Evolutionary conservation across 176 grass and related monocot genomes (phyloP).

Genomic region (Oryza meyeriana): DNA sequence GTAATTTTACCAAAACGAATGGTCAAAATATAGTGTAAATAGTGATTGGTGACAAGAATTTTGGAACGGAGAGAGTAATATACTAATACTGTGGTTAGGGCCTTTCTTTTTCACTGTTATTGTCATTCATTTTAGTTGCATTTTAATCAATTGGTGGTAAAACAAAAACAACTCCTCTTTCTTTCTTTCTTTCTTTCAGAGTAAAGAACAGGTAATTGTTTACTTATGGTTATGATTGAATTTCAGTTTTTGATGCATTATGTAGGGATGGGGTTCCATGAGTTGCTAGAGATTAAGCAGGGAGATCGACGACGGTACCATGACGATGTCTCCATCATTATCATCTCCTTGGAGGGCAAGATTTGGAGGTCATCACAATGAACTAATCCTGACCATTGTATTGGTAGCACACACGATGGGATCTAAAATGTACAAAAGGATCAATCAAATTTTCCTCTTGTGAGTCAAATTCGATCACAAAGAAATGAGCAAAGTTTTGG

Average conservation of each 20-base stretch:
- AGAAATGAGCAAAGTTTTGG: constrained; percentile 23
- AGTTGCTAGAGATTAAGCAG: constrained; percentile 64
- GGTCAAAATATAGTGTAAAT: no score
- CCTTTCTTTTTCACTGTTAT: no score
- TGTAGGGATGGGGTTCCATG: constrained; percentile 66
- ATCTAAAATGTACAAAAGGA: background rate
- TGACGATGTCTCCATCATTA: constrained; percentile 87
- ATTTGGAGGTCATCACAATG: constrained; percentile 59
- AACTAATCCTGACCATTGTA: background rate
- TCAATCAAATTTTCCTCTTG: constrained; percentile 9
- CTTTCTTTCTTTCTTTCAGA: no score
- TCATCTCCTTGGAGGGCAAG: constrained; percentile 78
- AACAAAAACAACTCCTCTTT: no score
- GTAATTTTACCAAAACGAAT: no score
- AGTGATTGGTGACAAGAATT: no score
- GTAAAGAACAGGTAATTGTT: no score
- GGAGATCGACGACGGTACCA: constrained; percentile 69
- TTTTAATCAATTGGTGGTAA: no score
- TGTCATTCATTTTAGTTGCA: no score
- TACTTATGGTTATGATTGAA: background rate
- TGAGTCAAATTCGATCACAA: background rate
- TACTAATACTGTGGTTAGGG: no score
- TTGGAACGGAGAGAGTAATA: no score
- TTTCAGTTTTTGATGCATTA: background rate
- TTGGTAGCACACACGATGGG: background rate